Percentiles rank a stretch among this genome's conserved stretches.
These are phyloP conservation scores for Erysimum cheiri DNA, from an alignment of 441 rosid genomes.

Conservation along the genomic window DNA sequence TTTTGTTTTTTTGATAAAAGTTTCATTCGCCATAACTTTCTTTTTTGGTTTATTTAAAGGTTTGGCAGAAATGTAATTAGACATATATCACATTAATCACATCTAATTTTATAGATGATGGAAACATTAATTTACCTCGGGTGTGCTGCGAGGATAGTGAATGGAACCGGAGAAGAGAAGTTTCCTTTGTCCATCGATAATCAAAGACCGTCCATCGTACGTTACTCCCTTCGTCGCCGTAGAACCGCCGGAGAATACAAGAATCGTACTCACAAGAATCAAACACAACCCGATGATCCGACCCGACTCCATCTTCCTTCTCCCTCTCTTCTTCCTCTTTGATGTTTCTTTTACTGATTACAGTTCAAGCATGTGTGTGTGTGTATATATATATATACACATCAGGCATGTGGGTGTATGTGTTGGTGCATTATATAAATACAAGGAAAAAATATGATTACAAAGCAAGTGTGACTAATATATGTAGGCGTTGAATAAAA, in stretches of 20 bases:
- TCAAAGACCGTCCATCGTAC: conserved; percentile 78
- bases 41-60: not conserved
- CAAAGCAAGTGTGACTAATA: conserved; percentile 17
- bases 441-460: conserved; percentile 17
- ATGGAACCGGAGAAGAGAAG: conserved; percentile 87
- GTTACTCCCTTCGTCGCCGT: conserved; percentile 59
- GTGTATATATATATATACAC: conserved; percentile 27
- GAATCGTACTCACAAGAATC: conserved; percentile 26
- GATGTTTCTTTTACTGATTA: conserved; percentile 25
- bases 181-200: conserved; percentile 70
- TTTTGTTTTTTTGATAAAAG: not conserved
- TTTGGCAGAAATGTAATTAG: not conserved
- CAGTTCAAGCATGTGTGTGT: conserved; percentile 19
- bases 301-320: conserved; percentile 32
- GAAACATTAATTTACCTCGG: conserved; percentile 61
- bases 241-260: conserved; percentile 26
- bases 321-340: conserved; percentile 5
- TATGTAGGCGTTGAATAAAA: conserved; percentile 27
- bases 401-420: conserved; percentile 37
- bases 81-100: not conserved
- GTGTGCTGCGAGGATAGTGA: conserved; percentile 93
- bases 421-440: conserved; percentile 29
- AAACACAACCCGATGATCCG: conserved; percentile 25
- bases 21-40: not conserved
- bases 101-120: conserved; percentile 4